A percentile compares a stretch with the other conserved stretches of the same genome.
Evolutionary conservation across 208 protist species (phyloP).

Genomic region (Leishmania guyanensis): DNA sequence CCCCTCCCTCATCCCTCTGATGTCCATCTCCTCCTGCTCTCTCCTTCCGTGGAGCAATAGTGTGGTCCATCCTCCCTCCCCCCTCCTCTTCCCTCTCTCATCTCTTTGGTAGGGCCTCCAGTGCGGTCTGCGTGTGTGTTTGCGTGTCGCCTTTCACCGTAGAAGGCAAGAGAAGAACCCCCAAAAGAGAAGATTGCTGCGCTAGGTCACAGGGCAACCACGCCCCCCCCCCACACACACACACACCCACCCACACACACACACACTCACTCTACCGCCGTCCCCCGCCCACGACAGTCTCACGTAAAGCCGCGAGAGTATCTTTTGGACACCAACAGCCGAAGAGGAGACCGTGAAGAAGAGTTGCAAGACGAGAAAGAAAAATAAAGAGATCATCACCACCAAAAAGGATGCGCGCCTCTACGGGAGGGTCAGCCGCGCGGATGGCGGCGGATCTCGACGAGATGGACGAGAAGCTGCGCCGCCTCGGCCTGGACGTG

Average conservation of each 20-base stretch:
- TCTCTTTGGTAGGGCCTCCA: neutral
- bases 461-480: conserved; percentile 81
- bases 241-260: neutral
- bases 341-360: neutral
- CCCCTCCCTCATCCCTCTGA: neutral
- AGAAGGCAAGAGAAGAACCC: neutral
- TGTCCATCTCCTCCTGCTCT: neutral
- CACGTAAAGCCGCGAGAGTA: neutral
- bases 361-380: neutral
- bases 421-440: conserved; percentile 17
- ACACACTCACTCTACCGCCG: too few species aligned
- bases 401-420: conserved; percentile 8
- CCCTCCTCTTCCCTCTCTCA: neutral
- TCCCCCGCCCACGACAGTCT: too few species aligned
- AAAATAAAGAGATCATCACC: neutral
- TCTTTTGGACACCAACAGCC: neutral
- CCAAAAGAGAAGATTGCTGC: neutral
- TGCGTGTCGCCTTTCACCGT: neutral
- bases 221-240: neutral
- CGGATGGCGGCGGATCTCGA: conserved; percentile 56
- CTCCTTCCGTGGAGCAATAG: neutral
- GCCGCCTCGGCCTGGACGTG: conserved; percentile 55
- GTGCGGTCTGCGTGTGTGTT: neutral
- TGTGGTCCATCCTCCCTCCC: neutral
- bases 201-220: neutral